Base-by-base conservation (phyloP, 257 asterid genomes). In the Asclepias syriaca region DNA sequence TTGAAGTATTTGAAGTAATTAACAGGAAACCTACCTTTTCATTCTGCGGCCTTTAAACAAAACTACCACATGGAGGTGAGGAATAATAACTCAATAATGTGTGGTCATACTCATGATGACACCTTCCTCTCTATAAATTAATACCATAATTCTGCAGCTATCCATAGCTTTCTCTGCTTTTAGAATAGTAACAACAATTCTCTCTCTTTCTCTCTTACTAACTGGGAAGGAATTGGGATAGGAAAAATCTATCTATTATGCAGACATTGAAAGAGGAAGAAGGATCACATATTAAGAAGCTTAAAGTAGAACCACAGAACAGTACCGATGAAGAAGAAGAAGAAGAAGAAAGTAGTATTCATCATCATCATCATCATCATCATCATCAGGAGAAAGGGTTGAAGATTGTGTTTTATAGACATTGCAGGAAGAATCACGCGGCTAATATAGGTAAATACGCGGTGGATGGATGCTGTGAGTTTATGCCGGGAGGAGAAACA, bases 391-490 rank as follows among this genome's bases (percentile, higher is more conserved):
- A 68, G 71, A 75, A 37, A 3, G 68, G 57, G 71, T 27, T 54
- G 6, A 72, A 67, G 34, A 18, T 61, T 63, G 85, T 90, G 61
- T 67, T 75, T 69, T 90, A 86, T 72, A 87, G 78, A 69, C 92
- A 87, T 79, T 90, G 96, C 83, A 81, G 77, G 82, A 90, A 84
- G 66, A 90, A 90, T 71, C 96, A 90, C 82, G 92, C 94, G 37
- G 96, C 90, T n/a, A 79, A 84, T 72, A 83, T 87, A 24, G 96
- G 96, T 19, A 80, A 85, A 72, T 77, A 84, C 70, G 94, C 95
- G 1, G 88, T 86, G 4, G 96, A 90, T 64, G 96, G 95, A 3
- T 87, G 94, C 81, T 78, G 92, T 71, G 95, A 87, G 73, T 90
- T 86, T 77, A 87, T 90, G 96, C 85, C 95, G 53, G 86, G 81